Evolutionary conservation across 2,329 filamentous ascomycete genomes (phyloP), one percentile per base, ranked within the genome.

Genomic region (Verticillium klebahnii): DNA sequence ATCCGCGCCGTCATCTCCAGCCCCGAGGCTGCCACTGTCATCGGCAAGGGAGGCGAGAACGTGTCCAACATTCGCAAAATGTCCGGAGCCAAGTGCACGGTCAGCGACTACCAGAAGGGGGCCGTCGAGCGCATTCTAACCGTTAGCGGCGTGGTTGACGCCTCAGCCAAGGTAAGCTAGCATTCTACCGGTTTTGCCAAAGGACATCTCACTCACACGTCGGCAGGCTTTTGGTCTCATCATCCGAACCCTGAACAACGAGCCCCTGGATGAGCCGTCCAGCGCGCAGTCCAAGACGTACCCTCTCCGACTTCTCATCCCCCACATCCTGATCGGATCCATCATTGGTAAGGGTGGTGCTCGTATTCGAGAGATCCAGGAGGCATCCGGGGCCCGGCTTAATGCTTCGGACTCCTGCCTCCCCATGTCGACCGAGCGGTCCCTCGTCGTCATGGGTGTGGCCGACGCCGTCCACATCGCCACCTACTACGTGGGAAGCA

Each of bases 381-480:
- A 99, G 74, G 93, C 93, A 23, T 99, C 95, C 17, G 96, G 96
- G 64, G 95, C 95, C 60, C 90, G 96, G 65, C 85, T 99, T 56
- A 99, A 99, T 76, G 95, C 95, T 31, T 99, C 95, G 7, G 95
- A 98, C 75, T 90, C 93, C 5, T 96, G 93, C 73, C 85, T 99
- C 61, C 95, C 95, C 57, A 85, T 97, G 64, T 99, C 95, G 19
- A 96, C 93, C 63, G 95, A 99, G 79, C 91, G 95, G 57, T 98
- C 95, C n/a, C 86, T 99, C 57, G 94, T 99, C 59, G 93, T 99
- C 34, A 92, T 98, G 77, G 95, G 95, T 74, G 95, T 99, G 62
- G 95, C 95, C 60, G 95, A 99, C 80, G 94, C 95, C 62, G 94
- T 99, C 57, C 95, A 99, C 78, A 99, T 99, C 76, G 95, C 95